A percentile compares a stretch with the other conserved stretches of the same genome.
phyloP scores from a whole-genome alignment of 371 early-diverging fungal species.

The Chytridium lagenaria region DNA sequence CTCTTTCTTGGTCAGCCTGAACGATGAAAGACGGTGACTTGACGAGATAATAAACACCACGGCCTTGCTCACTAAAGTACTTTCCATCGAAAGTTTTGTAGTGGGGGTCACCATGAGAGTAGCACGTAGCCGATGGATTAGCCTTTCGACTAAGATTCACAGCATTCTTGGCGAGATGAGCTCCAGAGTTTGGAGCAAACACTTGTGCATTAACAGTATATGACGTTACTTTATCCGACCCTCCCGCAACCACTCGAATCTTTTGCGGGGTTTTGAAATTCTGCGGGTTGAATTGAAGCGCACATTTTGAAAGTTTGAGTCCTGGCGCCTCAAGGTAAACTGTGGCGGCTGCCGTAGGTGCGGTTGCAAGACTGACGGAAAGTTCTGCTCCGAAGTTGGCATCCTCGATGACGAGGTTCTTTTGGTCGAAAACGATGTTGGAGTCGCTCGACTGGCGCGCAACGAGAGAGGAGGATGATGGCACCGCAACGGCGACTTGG shows the following conservation, averaged over 20 bases:
- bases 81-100: slow-evolving; percentile 19
- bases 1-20: slow-evolving; percentile 29
- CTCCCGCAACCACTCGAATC: neutral
- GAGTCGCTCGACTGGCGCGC: too few relatives aligned
- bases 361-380: neutral
- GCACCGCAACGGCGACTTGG: too few relatives aligned
- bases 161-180: too few relatives aligned
- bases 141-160: too few relatives aligned
- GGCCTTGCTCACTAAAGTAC: slow-evolving; percentile 9
- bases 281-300: neutral
- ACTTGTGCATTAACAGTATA: neutral
- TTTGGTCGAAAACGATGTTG: too few relatives aligned
- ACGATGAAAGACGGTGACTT: slow-evolving; percentile 13
- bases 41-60: slow-evolving; percentile 25
- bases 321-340: neutral
- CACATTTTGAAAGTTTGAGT: neutral
- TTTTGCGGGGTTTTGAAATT: neutral
- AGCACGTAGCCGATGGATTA: slow-evolving; percentile 12
- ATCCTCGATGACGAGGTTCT: neutral
- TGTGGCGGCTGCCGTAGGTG: neutral
- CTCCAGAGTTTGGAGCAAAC: too few relatives aligned
- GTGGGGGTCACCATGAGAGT: slow-evolving; percentile 32
- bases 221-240: neutral
- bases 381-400: neutral
- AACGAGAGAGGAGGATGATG: too few relatives aligned